Percentiles rank a stretch among this genome's conserved stretches.
These are phyloP conservation scores for Grammothele lineata DNA, from an alignment of 768 basidiomycete species.

Conservation along the genomic window DNA sequence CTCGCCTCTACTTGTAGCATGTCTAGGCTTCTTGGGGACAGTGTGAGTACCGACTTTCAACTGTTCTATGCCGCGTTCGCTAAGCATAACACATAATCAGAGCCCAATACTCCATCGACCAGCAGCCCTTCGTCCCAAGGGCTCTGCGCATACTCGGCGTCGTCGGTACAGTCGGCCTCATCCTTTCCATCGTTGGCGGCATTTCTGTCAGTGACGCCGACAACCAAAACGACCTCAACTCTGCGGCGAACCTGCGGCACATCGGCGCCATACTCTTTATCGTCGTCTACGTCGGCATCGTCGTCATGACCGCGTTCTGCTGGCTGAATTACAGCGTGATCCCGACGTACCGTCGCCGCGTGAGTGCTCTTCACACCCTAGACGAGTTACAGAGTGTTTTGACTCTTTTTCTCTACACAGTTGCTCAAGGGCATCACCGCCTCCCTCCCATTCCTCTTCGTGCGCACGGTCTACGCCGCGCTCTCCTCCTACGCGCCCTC, in stretches of 20 bases:
- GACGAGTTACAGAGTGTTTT: constrained; percentile 32
- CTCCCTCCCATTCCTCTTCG: constrained; percentile 59
- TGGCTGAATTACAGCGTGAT: constrained; percentile 12
- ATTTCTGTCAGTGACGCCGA: constrained; percentile 11
- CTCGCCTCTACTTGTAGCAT: constrained; percentile 35
- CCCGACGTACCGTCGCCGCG: constrained; percentile 10
- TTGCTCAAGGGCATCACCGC: constrained; percentile 50
- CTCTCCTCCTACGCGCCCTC: constrained; percentile 55
- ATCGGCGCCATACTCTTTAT: constrained; percentile 32
- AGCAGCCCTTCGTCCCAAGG: constrained; percentile 7
- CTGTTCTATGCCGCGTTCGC: background rate
- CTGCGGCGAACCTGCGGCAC: constrained; percentile 27
- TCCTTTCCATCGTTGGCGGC: constrained; percentile 32
- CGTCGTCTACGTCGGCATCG: constrained; percentile 34
- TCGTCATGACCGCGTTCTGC: constrained; percentile 7
- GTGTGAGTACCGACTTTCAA: constrained; percentile 26
- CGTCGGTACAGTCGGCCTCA: constrained; percentile 24
- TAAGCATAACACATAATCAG: constrained; percentile 11
- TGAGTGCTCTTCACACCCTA: too few species aligned
- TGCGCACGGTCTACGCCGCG: constrained; percentile 51
- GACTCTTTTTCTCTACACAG: constrained; percentile 45
- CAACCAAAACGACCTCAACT: constrained; percentile 15
- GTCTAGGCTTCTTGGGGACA: constrained; percentile 33
- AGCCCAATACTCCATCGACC: constrained; percentile 24
- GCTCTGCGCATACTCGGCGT: constrained; percentile 28